These are phyloP conservation scores for Diaporthe australafricana DNA, from an alignment of 2,329 filamentous ascomycete species.

Conservation along the genomic window DNA sequence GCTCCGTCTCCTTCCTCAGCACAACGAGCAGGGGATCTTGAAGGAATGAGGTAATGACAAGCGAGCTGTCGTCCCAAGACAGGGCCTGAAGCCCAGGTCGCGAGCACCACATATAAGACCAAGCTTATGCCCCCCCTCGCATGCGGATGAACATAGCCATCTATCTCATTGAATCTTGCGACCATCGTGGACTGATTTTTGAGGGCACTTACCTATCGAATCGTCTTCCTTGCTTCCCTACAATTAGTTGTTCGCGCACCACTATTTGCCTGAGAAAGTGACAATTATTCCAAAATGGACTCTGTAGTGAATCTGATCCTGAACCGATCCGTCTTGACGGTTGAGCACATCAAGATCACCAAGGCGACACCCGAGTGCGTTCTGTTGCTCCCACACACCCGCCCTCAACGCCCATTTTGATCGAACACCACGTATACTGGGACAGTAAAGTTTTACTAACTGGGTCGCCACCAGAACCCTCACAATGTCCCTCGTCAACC, in stretches of 20 bases:
- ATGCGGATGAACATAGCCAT: not conserved
- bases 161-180: not conserved
- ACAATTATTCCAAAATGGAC: slow-evolving; percentile 39
- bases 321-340: slow-evolving; percentile 44
- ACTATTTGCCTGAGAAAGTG: not conserved
- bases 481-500: slow-evolving; percentile 44
- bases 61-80: slow-evolving; percentile 8
- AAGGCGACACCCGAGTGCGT: slow-evolving; percentile 47
- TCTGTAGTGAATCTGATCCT: slow-evolving; percentile 46
- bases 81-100: not conserved
- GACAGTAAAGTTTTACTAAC: not conserved
- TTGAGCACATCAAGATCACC: slow-evolving; percentile 46
- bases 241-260: not conserved
- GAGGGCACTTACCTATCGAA: not conserved
- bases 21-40: not conserved
- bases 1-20: not conserved
- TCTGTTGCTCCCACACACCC: not conserved
- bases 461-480: slow-evolving; percentile 44
- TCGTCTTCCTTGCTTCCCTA: not conserved
- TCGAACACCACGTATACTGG: not conserved
- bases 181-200: not conserved
- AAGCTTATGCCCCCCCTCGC: not conserved
- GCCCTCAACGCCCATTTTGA: not conserved
- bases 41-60: not conserved
- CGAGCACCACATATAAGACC: not conserved